These are phyloP conservation scores for Geotrichum ghanense DNA, from an alignment of 805 yeast genomes.

Conservation along the genomic window DNA sequence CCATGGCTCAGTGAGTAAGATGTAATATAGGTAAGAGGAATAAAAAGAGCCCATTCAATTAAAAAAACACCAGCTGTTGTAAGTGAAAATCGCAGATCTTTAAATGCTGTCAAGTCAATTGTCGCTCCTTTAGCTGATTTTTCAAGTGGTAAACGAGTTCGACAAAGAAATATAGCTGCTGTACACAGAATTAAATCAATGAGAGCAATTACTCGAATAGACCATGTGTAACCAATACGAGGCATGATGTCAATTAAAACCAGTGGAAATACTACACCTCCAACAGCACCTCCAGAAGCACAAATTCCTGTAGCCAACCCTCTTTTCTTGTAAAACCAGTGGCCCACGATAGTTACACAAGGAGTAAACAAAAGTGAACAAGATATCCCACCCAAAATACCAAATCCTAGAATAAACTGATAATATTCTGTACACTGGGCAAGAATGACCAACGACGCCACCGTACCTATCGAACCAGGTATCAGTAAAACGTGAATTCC, in stretches of 20 bases:
- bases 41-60: conserved; percentile 41
- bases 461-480: conserved; percentile 33
- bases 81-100: conserved; percentile 20
- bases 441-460: conserved; percentile 40
- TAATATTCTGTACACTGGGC: conserved; percentile 39
- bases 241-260: conserved; percentile 35
- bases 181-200: conserved; percentile 21
- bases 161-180: conserved; percentile 26
- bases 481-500: conserved; percentile 39
- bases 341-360: conserved; percentile 42
- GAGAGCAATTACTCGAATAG: conserved; percentile 40
- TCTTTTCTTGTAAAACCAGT: conserved; percentile 47
- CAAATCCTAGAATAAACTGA: conserved; percentile 49
- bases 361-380: conserved; percentile 38
- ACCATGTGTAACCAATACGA: conserved; percentile 48
- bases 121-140: conserved; percentile 14
- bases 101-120: conserved; percentile 22
- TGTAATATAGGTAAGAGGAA: conserved; percentile 35
- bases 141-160: conserved; percentile 26
- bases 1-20: conserved; percentile 21
- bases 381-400: conserved; percentile 43
- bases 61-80: conserved; percentile 23
- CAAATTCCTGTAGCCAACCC: conserved; percentile 54
- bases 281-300: conserved; percentile 55
- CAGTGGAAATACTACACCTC: conserved; percentile 53